phyloP scores from a whole-genome alignment of 1,284 basidiomycete genomes.

The Grifola frondosa region DNA sequence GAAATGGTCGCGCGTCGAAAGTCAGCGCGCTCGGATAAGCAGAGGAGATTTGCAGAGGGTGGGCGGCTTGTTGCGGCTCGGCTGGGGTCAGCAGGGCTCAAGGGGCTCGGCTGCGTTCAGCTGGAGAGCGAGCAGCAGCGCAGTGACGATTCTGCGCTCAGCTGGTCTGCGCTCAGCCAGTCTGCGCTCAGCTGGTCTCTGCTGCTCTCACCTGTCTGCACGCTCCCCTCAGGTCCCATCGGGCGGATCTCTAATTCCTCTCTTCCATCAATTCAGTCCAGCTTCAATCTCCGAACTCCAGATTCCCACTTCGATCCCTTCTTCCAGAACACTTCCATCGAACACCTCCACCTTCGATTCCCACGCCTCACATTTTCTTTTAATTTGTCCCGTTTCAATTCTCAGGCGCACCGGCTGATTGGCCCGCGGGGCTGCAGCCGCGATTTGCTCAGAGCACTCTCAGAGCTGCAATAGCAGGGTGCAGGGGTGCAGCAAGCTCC shows the following conservation, averaged over 20 bases:
- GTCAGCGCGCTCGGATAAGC: slow-evolving; percentile 1
- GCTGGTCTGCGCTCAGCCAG: slow-evolving; percentile 4
- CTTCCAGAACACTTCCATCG: slow-evolving; percentile 12
- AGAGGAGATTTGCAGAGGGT: no score
- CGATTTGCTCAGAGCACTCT: no score
- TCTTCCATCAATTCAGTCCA: slow-evolving; percentile 6
- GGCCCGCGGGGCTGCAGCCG: no score
- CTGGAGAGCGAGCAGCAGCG: no score
- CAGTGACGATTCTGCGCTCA: no score
- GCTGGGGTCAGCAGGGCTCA: neutral
- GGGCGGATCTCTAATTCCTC: slow-evolving; percentile 15
- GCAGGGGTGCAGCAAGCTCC: no score
- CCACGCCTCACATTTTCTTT: slow-evolving; percentile 11
- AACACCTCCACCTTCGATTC: slow-evolving; percentile 7
- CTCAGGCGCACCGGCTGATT: no score
- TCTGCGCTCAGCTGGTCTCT: slow-evolving; percentile 2
- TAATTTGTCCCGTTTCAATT: slow-evolving; percentile 14
- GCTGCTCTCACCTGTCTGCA: no score
- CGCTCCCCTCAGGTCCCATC: slow-evolving; percentile 18
- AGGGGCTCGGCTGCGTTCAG: neutral
- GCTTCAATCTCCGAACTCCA: slow-evolving; percentile 16
- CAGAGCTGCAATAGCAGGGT: no score
- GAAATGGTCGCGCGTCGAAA: slow-evolving; percentile 6
- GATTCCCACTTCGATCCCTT: slow-evolving; percentile 21
- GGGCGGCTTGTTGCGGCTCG: no score